These are phyloP conservation scores for Lachnellula arida DNA, from an alignment of 2,329 filamentous ascomycete species.

Conservation along the genomic window DNA sequence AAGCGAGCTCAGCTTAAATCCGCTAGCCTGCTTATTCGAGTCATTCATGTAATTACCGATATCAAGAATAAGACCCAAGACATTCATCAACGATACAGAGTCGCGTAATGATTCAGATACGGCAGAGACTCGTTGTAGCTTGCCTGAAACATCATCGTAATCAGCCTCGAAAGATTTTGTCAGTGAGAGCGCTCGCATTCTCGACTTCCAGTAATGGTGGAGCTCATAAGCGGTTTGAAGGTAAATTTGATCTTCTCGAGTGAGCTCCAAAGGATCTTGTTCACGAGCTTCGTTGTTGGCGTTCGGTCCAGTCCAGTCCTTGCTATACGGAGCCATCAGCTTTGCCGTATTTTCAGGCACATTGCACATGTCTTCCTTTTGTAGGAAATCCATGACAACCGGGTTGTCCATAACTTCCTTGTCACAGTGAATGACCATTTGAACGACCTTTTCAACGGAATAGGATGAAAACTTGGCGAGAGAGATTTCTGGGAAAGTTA, in stretches of 20 bases:
- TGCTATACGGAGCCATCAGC: constrained; percentile 89
- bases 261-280: constrained; percentile 81
- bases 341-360: constrained; percentile 89
- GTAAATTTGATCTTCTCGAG: constrained; percentile 92
- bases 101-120: constrained; percentile 88
- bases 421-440: constrained; percentile 95
- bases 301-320: constrained; percentile 90
- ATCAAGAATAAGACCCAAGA: constrained; percentile 90
- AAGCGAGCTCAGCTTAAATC: constrained; percentile 96
- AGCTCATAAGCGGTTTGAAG: constrained; percentile 89
- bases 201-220: constrained; percentile 97
- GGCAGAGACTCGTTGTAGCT: constrained; percentile 77
- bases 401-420: constrained; percentile 79
- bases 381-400: constrained; percentile 95
- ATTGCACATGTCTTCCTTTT: constrained; percentile 87
- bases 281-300: constrained; percentile 74
- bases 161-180: constrained; percentile 81
- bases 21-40: constrained; percentile 93
- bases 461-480: constrained; percentile 88
- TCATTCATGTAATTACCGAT: constrained; percentile 99
- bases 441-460: constrained; percentile 77
- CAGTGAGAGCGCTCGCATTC: constrained; percentile 84
- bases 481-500: constrained; percentile 61
- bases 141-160: constrained; percentile 85
- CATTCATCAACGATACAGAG: constrained; percentile 91